These are phyloP conservation scores for Fusarium sp. DNA, from an alignment of 2,329 filamentous ascomycete species.

Conservation along the genomic window DNA sequence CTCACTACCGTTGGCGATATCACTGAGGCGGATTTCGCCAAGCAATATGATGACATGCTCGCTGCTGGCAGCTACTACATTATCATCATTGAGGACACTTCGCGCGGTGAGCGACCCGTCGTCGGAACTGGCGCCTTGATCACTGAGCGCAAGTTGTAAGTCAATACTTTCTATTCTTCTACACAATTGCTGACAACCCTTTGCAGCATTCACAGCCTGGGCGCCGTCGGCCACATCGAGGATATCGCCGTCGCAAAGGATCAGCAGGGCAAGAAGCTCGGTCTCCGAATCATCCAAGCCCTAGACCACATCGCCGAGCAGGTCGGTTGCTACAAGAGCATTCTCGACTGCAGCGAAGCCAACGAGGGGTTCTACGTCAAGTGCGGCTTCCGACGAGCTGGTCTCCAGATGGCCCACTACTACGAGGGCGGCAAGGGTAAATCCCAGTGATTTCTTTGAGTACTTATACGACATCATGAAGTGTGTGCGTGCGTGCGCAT, in stretches of 20 bases:
- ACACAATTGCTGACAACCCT: conserved; percentile 34
- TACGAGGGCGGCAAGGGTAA: conserved; percentile 74
- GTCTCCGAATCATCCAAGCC: conserved; percentile 91
- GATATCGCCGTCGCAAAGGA: conserved; percentile 96
- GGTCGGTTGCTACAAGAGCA: conserved; percentile 96
- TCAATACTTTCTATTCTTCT: conserved; percentile 38
- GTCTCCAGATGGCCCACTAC: conserved; percentile 97
- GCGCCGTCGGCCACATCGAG: conserved; percentile 93
- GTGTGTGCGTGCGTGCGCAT: background rate
- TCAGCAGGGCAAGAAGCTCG: conserved; percentile 97
- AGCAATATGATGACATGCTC: conserved; percentile 86
- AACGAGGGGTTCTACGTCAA: conserved; percentile 99
- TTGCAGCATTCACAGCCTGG: conserved; percentile 80
- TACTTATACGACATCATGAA: background rate
- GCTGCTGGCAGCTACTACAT: conserved; percentile 85
- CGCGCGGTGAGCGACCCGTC: conserved; percentile 68
- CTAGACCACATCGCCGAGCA: conserved; percentile 89
- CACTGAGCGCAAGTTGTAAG: conserved; percentile 93
- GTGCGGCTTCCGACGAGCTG: conserved; percentile 93
- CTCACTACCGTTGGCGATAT: conserved; percentile 95
- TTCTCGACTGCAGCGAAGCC: conserved; percentile 94
- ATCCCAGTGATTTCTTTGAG: conserved; percentile 47
- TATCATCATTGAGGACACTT: conserved; percentile 83
- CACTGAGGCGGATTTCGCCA: conserved; percentile 77
- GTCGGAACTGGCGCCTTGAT: conserved; percentile 94